Evolutionary conservation across 257 asterid genomes (phyloP), one percentile per base, ranked within the genome.

Genomic region (Orobanche coerulescens): DNA sequence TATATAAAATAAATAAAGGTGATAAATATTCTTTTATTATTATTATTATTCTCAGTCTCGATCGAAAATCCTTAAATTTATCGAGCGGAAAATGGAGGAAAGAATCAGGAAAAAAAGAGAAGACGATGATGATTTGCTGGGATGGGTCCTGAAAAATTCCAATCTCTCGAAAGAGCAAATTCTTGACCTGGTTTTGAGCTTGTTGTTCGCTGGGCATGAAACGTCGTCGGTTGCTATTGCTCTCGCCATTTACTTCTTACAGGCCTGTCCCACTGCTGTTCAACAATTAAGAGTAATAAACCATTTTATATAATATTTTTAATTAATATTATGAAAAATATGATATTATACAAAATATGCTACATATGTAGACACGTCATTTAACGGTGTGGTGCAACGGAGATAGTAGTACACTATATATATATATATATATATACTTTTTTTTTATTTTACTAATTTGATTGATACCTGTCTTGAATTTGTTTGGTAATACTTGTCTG

Each of bases 151-250:
- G 53, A 83, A 82, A 61, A 76, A 91, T 37, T 83, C 98, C 0
- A 68, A 74, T 60, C 94, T 91, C 2, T 85, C 90, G 0, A 91
- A 83, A 61, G 98, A 91, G 15, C 98, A 90, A 48, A 88, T 91
- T 52, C 80, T 82, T 30, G 98, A 91, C 73, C 75, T 88, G 58
- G 85, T 91, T 3, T 71, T 91, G 33, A 91, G 96, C 75, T 77
- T 91, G 59, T 69, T 91, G 6, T 88, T 91, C 56, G 96, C 95
- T 39, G 98, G 98, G 0, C 96, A 91, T 64, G 98, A 91, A 72
- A 91, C 98, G 16, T 80, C 98, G 40, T 88, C 98, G 19, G 86
- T 85, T 4, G 79, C 96, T 5, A 82, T 91, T 22, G 80, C 96
- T 48, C 76, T 91, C 13, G 85, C 95, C 22, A 81, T 91, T 53